Conservation (phyloP, 495 filamentous ascomycete genomes). For the Hyaloscypha finlandica region DNA sequence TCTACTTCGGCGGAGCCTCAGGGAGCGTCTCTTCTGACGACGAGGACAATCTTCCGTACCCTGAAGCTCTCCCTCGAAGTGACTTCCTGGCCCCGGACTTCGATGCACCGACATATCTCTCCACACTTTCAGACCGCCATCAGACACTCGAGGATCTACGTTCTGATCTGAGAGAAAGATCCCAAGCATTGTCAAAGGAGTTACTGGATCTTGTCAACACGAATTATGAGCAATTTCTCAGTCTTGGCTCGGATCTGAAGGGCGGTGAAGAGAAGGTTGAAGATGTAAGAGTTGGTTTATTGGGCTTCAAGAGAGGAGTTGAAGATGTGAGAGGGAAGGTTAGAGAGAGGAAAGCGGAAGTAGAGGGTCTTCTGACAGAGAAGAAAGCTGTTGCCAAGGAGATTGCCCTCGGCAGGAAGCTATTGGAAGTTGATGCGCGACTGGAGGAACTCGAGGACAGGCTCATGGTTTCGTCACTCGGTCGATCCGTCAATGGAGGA, state of each 20-base stretch:
- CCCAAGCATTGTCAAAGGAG: conserved; percentile 74
- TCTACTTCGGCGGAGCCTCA: conserved; percentile 52
- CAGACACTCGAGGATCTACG: conserved; percentile 96
- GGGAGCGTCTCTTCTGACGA: conserved; percentile 53
- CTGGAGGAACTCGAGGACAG: conserved; percentile 74
- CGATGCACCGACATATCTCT: conserved; percentile 79
- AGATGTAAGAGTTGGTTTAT: conserved; percentile 82
- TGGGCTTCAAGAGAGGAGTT: conserved; percentile 83
- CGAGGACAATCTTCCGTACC: conserved; percentile 75
- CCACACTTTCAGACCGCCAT: conserved; percentile 79
- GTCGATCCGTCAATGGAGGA: conserved; percentile 20
- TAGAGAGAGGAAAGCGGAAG: conserved; percentile 47
- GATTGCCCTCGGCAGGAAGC: conserved; percentile 59
- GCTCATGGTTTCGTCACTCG: conserved; percentile 59
- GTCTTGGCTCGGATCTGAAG: conserved; percentile 74
- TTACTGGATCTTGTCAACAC: conserved; percentile 91
- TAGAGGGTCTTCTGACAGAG: conserved; percentile 43
- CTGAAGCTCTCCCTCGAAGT: conserved; percentile 71
- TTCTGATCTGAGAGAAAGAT: conserved; percentile 75
- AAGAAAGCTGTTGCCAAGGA: conserved; percentile 41
- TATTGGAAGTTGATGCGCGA: conserved; percentile 71
- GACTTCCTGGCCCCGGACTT: conserved; percentile 82
- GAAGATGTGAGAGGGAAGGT: conserved; percentile 52
- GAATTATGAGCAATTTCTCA: conserved; percentile 89
- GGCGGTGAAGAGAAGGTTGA: conserved; percentile 92